Evolutionary conservation across 2,329 filamentous ascomycete species (phyloP), one percentile per base, ranked within the genome.

Genomic region (Bipolaris bicolor): DNA sequence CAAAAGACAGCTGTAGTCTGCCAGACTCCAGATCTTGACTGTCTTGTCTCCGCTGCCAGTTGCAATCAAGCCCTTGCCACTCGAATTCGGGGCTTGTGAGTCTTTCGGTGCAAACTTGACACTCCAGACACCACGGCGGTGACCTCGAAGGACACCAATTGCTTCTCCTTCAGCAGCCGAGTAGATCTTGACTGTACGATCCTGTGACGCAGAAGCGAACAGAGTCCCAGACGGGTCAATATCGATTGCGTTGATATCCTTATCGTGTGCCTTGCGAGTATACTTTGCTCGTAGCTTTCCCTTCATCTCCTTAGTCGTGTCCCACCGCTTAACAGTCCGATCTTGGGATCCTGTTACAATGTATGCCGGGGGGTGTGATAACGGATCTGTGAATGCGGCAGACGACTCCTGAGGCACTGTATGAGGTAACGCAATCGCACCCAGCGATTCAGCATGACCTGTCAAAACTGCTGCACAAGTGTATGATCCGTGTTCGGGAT

Each of bases 101-200:
- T 89, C 85, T 55, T 87, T 85, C 1, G 93, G 93, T 5, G 92
- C 90, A 74, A 99, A 99, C 52, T 89, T 88, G 40, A 97, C 91
- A 1, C 92, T 92, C 95, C 95, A 99, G 10, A 99, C 94, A 75
- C 96, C 95, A 74, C 95, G 87, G 72, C 91, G 91, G 76, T 99
- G 96, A 1, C 96, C 96, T 52, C 91, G 87, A 16, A 99, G 84
- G 31, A 99, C 92, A 63, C 95, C 96, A 62, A 95, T 87, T 0
- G 93, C 90, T 68, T 97, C 92, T 18, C 96, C 93, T 73, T 95
- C 91, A 64, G 93, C 89, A 6, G 89, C 84, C 7, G 93, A 95
- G 90, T 94, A 99, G 57, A 99, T 95, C 79, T 98, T 99, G 65
- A 98, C 92, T 0, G 92, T 96, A 65, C 92, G 91, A 75, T 99